Conservation (phyloP, 2,329 filamentous ascomycete species). For the Trichoderma cornu-damae region DNA sequence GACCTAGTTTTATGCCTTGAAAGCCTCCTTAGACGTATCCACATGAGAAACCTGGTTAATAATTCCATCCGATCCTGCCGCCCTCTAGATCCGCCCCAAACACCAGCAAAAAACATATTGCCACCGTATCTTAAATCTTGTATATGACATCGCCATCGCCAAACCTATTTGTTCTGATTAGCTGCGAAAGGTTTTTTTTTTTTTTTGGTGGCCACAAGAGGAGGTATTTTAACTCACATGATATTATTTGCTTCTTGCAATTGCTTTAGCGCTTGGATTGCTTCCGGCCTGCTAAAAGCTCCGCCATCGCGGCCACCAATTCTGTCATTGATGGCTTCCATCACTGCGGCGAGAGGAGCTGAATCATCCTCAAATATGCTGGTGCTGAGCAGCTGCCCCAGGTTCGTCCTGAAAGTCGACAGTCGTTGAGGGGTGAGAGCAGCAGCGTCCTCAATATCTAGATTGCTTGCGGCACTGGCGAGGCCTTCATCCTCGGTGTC, state of each 20-base stretch:
- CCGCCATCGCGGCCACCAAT: conserved; percentile 50
- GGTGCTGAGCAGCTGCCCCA: conserved; percentile 79
- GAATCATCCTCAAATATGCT: conserved; percentile 83
- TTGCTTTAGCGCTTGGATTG: conserved; percentile 67
- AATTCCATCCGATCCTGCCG: background rate
- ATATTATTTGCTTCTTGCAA: conserved; percentile 84
- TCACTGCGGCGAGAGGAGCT: conserved; percentile 67
- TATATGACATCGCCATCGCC: conserved; percentile 62
- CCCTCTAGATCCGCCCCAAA: background rate
- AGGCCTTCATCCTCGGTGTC: conserved; percentile 43
- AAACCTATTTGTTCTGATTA: conserved; percentile 39
- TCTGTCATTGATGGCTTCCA: conserved; percentile 72
- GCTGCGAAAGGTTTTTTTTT: background rate
- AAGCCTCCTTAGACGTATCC: background rate
- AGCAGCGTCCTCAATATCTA: conserved; percentile 40
- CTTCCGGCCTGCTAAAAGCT: conserved; percentile 67
- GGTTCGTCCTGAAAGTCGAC: conserved; percentile 67
- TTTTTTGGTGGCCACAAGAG: too few species aligned
- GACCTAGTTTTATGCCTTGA: background rate
- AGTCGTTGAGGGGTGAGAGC: conserved; percentile 61
- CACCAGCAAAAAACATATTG: background rate
- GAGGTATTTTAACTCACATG: conserved; percentile 57
- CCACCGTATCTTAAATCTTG: conserved; percentile 49
- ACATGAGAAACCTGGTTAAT: background rate
- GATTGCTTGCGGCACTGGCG: conserved; percentile 38